Evolutionary conservation across 2,329 filamentous ascomycete species (phyloP).

Genomic region (Penicillium decumbens): DNA sequence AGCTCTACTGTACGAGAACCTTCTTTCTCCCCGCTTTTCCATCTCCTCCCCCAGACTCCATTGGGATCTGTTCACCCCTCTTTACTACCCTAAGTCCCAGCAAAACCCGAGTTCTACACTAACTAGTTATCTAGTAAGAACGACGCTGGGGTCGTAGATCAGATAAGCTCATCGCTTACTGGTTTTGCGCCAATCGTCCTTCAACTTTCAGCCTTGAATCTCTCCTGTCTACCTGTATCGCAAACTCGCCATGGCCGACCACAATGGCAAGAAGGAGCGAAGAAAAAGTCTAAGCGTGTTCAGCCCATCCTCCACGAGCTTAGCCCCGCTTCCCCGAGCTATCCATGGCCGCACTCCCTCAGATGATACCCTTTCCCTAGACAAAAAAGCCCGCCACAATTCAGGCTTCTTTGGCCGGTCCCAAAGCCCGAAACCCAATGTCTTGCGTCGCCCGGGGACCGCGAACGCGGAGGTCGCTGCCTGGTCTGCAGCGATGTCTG

Average conservation of each 20-base stretch:
- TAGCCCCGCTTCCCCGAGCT: conserved; percentile 19
- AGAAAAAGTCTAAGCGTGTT: conserved; percentile 37
- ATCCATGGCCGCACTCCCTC: conserved; percentile 36
- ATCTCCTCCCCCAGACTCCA: conserved; percentile 15
- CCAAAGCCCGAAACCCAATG: conserved; percentile 24
- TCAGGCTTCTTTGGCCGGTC: conserved; percentile 38
- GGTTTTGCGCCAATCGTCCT: conserved; percentile 7
- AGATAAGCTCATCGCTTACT: conserved; percentile 21
- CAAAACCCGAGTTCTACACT: conserved; percentile 2
- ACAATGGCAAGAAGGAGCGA: conserved; percentile 31
- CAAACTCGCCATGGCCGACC: conserved; percentile 30
- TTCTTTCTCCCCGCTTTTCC: conserved; percentile 14
- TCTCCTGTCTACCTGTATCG: conserved; percentile 7
- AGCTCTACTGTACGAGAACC: conserved; percentile 27
- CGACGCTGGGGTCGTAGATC: conserved; percentile 31
- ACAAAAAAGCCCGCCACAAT: conserved; percentile 36
- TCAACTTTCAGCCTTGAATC: conserved; percentile 2
- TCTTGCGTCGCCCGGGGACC: conserved; percentile 27
- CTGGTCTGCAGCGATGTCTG: conserved; percentile 21
- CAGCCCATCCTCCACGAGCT: conserved; percentile 25
- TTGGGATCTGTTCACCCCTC: conserved; percentile 18
- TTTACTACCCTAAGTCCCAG: background rate
- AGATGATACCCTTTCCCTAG: conserved; percentile 32
- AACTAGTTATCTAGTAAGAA: conserved; percentile 22
- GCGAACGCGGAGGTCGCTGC: conserved; percentile 26